Evolutionary conservation across 2,329 filamentous ascomycete genomes (phyloP).

Genomic region (Chaetomium globosum): DNA sequence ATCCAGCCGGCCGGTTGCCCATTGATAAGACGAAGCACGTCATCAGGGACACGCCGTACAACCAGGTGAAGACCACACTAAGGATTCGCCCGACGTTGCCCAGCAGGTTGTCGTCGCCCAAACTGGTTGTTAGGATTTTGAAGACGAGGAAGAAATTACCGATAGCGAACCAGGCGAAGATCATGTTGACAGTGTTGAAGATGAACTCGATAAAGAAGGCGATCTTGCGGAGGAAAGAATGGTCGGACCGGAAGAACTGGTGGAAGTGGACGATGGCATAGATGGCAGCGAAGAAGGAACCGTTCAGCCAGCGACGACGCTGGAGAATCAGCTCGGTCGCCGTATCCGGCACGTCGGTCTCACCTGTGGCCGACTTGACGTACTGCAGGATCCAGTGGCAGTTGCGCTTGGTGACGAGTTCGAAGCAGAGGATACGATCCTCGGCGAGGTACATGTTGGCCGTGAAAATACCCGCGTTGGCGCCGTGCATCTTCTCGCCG

Average conservation of each 20-base stretch:
- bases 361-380: conserved; percentile 94
- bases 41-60: conserved; percentile 87
- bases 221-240: conserved; percentile 82
- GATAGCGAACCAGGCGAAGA: conserved; percentile 98
- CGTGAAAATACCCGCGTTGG: conserved; percentile 92
- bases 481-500: conserved; percentile 92
- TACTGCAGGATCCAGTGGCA: conserved; percentile 98
- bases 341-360: conserved; percentile 93
- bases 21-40: conserved; percentile 94
- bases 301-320: conserved; percentile 95
- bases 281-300: conserved; percentile 95
- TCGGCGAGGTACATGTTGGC: conserved; percentile 99
- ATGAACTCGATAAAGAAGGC: conserved; percentile 90
- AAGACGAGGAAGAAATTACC: conserved; percentile 99
- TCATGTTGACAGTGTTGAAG: conserved; percentile 94
- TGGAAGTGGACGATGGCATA: conserved; percentile 95
- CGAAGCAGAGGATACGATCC: conserved; percentile 98
- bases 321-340: conserved; percentile 96
- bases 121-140: conserved; percentile 87
- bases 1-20: conserved; percentile 92
- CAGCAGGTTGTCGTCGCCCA: conserved; percentile 70
- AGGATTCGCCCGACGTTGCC: conserved; percentile 78
- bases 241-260: conserved; percentile 91
- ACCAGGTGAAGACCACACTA: conserved; percentile 90
- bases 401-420: conserved; percentile 95